Evolutionary conservation across 1,139 yeast genomes (phyloP), one percentile per base, ranked within the genome.

Genomic region (Yamadazyma oceani): DNA sequence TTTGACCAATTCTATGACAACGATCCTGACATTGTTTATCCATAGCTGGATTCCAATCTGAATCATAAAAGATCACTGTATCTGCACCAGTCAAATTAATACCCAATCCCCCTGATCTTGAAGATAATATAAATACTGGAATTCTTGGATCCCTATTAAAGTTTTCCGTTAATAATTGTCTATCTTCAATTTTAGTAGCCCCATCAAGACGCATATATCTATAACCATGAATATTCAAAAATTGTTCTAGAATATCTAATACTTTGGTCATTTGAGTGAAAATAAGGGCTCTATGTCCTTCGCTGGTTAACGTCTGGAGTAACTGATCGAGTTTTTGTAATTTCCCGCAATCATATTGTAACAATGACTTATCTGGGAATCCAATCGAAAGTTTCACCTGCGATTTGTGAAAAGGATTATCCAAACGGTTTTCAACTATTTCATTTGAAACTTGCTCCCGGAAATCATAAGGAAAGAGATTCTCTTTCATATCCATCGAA

Each of bases 31-130:
- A 94, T 62, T 94, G 99, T 57, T 89, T 88, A 62, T 94, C 99
- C 97, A 94, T 94, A 1, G 97, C 96, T 2, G 99, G 99, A 58
- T 94, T 94, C 99, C 99, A 94, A 64, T 94, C 99, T 2, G 97
- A 89, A 62, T 94, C 99, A 58, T 94, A 94, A 61, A 94, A 94
- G n/a, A 94, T 89, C 33, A 94, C 99, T 0, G 98, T 92, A 55
- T 94, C 98, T 0, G 99, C 99, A 53, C 98, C 99, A 0, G 98
- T 92, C 52, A 94, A 69, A 55, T 94, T 94, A 58, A 94, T 94
- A 57, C 99, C 99, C 48, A 94, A 72, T 26, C 99, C 99, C 58
- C 99, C 99, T 2, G 97, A 90, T 62, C 99, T 78, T 2, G 97
- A 89, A 3, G 97, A 88, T 41, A 94, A 64, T 35, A 94, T 92